A percentile compares a stretch with the other conserved stretches of the same genome.
phyloP scores from a whole-genome alignment of 129 eudicot species.

The carrot (Daucus carota) region DH1_v3.0 NC_030384.2:48342001-48342500 shows the following conservation, averaged over 20 bases:
- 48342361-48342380: constrained; percentile 70
- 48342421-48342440: constrained; percentile 28
- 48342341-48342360: constrained; percentile 70
- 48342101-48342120: not conserved
- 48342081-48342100: not conserved
- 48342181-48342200: constrained; percentile 63
- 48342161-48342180: constrained; percentile 8
- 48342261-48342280: constrained; percentile 50
- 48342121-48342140: not conserved
- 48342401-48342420: constrained; percentile 70
- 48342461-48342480: not conserved
- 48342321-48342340: constrained; percentile 44
- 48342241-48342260: constrained; percentile 65
- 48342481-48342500: not conserved
- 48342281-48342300: constrained; percentile 57
- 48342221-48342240: constrained; percentile 32
- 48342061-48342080: not conserved
- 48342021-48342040: not conserved
- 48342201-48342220: constrained; percentile 41
- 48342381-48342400: constrained; percentile 66
- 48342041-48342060: not conserved
- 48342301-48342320: constrained; percentile 48
- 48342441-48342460: not conserved
- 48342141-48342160: not conserved
- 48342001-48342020: not conserved